Evolutionary conservation across 495 filamentous ascomycete species (phyloP).

Genomic region (Apiosordaria backusii): DNA sequence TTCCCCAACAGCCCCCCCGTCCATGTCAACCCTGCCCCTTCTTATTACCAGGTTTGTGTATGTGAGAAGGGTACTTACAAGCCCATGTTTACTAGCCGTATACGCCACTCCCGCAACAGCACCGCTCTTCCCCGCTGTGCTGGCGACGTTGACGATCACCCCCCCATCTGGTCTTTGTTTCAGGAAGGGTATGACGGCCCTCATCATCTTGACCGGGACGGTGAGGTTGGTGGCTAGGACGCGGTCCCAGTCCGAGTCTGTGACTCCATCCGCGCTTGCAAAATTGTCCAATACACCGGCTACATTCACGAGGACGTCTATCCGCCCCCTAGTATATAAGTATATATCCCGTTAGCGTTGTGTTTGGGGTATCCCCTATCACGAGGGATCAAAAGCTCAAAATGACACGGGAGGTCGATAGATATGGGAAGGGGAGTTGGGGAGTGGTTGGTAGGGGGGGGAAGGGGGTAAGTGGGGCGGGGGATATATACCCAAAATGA

Average conservation of each 20-base stretch:
- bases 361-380: too few relatives aligned
- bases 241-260: conserved; percentile 31
- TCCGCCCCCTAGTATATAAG: conserved; percentile 13
- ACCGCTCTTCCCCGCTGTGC: conserved; percentile 38
- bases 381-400: too few relatives aligned
- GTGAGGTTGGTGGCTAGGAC: conserved; percentile 39
- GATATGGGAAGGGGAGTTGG: too few relatives aligned
- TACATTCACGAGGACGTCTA: conserved; percentile 42
- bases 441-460: too few relatives aligned
- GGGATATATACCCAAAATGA: conserved; percentile 31
- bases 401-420: too few relatives aligned
- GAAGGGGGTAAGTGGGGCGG: conserved; percentile 2
- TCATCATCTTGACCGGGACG: conserved; percentile 38
- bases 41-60: background rate
- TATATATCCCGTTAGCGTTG: too few relatives aligned
- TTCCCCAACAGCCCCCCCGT: background rate
- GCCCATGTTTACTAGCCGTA: conserved; percentile 37
- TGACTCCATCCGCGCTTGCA: conserved; percentile 31
- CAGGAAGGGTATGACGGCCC: conserved; percentile 37
- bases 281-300: conserved; percentile 42
- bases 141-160: conserved; percentile 41
- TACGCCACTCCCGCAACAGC: conserved; percentile 41
- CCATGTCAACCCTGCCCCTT: background rate
- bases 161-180: conserved; percentile 35
- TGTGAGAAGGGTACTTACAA: conserved; percentile 17